Percentiles rank a stretch among this genome's conserved stretches.
Evolutionary conservation across 768 basidiomycete species (phyloP).

Genomic region (Coprinellus aureogranulatus): DNA sequence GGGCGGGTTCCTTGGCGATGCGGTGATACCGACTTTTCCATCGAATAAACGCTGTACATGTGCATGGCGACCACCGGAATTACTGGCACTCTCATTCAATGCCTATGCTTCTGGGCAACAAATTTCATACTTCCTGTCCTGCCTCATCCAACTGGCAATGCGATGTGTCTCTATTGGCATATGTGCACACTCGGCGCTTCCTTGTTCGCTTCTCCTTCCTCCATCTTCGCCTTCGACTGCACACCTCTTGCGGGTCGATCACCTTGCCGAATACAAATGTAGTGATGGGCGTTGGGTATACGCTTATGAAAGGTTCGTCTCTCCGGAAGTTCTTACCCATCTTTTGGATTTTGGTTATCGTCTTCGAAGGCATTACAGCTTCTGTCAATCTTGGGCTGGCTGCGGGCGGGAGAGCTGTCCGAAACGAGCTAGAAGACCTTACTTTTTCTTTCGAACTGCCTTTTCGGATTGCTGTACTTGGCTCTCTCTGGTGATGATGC

Average conservation of each 20-base stretch:
- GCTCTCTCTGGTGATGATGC: background rate
- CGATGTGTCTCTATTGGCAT: no score
- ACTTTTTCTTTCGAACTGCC: no score
- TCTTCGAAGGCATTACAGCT: no score
- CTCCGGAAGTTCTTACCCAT: constrained; percentile 7
- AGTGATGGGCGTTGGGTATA: constrained; percentile 59
- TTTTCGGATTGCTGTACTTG: no score
- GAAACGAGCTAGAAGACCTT: no score
- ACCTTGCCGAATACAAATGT: constrained; percentile 1
- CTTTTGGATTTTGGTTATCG: no score
- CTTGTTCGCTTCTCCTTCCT: no score
- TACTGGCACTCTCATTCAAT: background rate
- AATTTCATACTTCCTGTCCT: background rate
- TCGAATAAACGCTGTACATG: background rate
- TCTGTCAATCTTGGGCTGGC: no score
- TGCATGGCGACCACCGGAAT: background rate
- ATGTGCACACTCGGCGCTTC: no score
- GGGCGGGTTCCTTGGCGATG: constrained; percentile 4
- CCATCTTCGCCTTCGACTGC: no score
- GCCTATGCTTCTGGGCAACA: background rate
- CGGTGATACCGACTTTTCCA: background rate
- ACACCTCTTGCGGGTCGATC: background rate
- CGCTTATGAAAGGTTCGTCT: constrained; percentile 57
- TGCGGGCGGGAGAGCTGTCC: no score
- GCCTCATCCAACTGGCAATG: background rate